phyloP scores from a whole-genome alignment of 1,284 basidiomycete genomes.

The Sanghuangporus sanghuang region DNA sequence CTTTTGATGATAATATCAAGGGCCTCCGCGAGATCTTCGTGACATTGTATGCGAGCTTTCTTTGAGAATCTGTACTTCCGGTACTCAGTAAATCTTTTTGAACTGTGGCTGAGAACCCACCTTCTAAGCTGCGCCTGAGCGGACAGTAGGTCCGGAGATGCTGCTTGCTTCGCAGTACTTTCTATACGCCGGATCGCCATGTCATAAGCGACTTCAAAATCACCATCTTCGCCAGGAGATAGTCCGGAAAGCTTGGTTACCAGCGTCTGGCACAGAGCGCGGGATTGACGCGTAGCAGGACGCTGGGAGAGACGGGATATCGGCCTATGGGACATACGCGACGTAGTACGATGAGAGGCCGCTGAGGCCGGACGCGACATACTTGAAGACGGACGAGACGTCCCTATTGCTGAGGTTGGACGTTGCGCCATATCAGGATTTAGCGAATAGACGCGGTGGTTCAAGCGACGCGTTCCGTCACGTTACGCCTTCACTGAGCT shows the following conservation, averaged over 20 bases:
- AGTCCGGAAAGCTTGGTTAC: constrained; percentile 48
- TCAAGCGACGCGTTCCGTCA: neutral
- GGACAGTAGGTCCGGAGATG: constrained; percentile 47
- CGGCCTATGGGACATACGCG: constrained; percentile 51
- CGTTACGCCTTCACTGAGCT: neutral
- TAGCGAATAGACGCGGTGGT: neutral
- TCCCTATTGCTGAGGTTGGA: neutral
- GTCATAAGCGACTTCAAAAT: constrained; percentile 47
- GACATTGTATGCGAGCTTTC: constrained; percentile 65
- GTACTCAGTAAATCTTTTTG: constrained; percentile 9
- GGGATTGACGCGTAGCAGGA: constrained; percentile 40
- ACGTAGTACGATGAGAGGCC: constrained; percentile 39
- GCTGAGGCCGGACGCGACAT: constrained; percentile 33
- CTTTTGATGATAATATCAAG: constrained; percentile 44
- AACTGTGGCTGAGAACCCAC: constrained; percentile 31
- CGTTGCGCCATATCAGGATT: neutral
- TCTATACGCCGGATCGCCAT: constrained; percentile 46
- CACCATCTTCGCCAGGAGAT: constrained; percentile 31
- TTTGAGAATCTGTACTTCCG: constrained; percentile 42
- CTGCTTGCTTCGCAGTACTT: constrained; percentile 46
- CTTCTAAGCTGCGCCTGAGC: constrained; percentile 55
- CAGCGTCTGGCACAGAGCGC: constrained; percentile 49
- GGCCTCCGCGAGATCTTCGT: constrained; percentile 54
- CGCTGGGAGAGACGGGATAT: constrained; percentile 34
- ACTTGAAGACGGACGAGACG: constrained; percentile 22